Evolutionary conservation across 1,139 yeast genomes (phyloP).

Genomic region (Chernovozyma sophiae-reginae): DNA sequence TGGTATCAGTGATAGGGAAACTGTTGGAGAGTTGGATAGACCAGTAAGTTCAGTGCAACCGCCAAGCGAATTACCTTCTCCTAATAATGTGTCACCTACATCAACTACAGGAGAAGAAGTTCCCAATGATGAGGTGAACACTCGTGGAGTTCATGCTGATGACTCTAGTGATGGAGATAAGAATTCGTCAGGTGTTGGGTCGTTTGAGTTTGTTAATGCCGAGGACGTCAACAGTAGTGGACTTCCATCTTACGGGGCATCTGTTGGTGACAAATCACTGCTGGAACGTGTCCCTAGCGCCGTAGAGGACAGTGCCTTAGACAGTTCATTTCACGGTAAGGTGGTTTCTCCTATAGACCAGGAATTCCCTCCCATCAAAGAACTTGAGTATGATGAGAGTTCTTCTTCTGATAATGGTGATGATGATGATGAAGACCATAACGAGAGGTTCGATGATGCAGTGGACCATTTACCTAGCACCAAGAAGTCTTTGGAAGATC

Average conservation of each 20-base stretch:
- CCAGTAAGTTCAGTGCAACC: neutral
- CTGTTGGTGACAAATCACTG: slow-evolving; percentile 2
- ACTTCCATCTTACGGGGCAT: slow-evolving; percentile 10
- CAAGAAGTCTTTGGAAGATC: slow-evolving; percentile 7
- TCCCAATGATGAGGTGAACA: slow-evolving; percentile 13
- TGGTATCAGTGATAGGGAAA: slow-evolving; percentile 58
- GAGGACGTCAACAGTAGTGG: slow-evolving; percentile 34
- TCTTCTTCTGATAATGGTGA: slow-evolving; percentile 43
- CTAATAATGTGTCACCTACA: slow-evolving; percentile 15
- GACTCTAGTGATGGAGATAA: slow-evolving; percentile 34
- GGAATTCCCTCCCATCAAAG: slow-evolving; percentile 73
- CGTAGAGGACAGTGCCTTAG: neutral
- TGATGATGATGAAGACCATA: slow-evolving; percentile 31
- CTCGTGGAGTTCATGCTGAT: slow-evolving; percentile 13
- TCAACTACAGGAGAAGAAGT: slow-evolving; percentile 15
- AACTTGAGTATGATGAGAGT: slow-evolving; percentile 59
- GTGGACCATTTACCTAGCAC: slow-evolving; percentile 34
- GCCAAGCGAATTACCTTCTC: slow-evolving; percentile 23
- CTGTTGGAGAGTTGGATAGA: slow-evolving; percentile 28
- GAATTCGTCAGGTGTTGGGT: slow-evolving; percentile 46
- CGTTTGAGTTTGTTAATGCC: slow-evolving; percentile 51
- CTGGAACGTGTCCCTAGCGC: neutral
- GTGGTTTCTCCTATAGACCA: slow-evolving; percentile 18
- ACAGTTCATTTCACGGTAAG: slow-evolving; percentile 4
- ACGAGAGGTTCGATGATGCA: slow-evolving; percentile 37